These are phyloP conservation scores for Ceratocystis harringtonii DNA, from an alignment of 2,329 filamentous ascomycete species.

Conservation along the genomic window DNA sequence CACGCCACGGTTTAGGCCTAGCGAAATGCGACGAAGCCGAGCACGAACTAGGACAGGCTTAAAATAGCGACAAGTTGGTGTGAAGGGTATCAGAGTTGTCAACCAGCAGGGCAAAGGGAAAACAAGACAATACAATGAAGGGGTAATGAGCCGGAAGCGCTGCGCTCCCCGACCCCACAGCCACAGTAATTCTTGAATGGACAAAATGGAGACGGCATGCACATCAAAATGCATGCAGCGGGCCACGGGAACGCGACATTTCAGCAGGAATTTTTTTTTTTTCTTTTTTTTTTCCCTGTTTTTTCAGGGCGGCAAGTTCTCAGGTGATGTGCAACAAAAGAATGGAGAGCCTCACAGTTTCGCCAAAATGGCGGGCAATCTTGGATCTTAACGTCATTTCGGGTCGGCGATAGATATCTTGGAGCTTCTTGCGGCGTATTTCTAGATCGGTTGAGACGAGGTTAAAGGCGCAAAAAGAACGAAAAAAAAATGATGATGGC, in stretches of 20 bases:
- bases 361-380: constrained; percentile 35
- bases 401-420: not conserved
- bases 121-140: not conserved
- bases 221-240: not conserved
- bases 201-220: not conserved
- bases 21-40: not conserved
- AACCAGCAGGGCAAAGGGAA: not conserved
- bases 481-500: not conserved
- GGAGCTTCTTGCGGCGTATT: not conserved
- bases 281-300: not conserved
- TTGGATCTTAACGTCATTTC: constrained; percentile 23
- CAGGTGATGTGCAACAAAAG: constrained; percentile 17
- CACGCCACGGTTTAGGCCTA: not conserved
- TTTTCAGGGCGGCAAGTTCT: not conserved
- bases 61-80: not conserved
- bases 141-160: not conserved
- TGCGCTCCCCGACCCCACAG: not conserved
- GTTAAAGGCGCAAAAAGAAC: not conserved
- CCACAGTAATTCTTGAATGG: not conserved
- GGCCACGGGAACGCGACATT: not conserved
- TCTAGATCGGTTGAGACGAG: not conserved
- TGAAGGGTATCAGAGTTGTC: not conserved
- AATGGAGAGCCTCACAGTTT: constrained; percentile 27
- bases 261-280: not conserved
- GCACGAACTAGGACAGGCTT: not conserved